Evolutionary conservation across 495 filamentous ascomycete species (phyloP).

Genomic region (Cairneyella variabilis): DNA sequence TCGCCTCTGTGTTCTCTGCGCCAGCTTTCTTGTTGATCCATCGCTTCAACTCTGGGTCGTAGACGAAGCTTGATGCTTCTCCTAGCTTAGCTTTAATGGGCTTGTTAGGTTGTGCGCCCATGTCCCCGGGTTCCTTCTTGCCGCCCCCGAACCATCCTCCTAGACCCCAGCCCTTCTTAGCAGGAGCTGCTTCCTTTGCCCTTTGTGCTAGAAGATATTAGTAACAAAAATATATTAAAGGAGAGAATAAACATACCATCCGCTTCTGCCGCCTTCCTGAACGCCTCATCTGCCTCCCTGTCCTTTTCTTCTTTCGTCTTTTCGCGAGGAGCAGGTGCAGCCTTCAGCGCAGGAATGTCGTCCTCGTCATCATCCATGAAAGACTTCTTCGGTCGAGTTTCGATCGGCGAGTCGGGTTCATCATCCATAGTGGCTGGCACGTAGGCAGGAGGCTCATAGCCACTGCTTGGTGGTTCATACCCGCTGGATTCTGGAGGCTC

Average conservation of each 20-base stretch:
- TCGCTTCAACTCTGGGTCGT: constrained; percentile 88
- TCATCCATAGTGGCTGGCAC: constrained; percentile 47
- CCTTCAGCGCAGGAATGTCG: constrained; percentile 36
- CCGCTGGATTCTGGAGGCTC: constrained; percentile 9
- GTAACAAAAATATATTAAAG: neutral
- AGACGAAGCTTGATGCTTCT: constrained; percentile 89
- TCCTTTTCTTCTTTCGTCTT: constrained; percentile 57
- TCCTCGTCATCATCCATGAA: constrained; percentile 78
- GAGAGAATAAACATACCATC: constrained; percentile 72
- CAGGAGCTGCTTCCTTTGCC: constrained; percentile 29
- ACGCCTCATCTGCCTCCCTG: constrained; percentile 68
- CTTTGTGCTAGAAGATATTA: constrained; percentile 36
- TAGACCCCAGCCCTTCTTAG: constrained; percentile 80
- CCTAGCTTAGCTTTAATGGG: constrained; percentile 94
- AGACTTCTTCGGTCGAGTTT: constrained; percentile 58
- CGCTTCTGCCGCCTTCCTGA: constrained; percentile 79
- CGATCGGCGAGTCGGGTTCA: constrained; percentile 45
- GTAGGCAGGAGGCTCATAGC: constrained; percentile 49
- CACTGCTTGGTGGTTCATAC: constrained; percentile 22
- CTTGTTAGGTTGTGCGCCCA: constrained; percentile 43
- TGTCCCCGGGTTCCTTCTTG: constrained; percentile 39
- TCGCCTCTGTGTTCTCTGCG: constrained; percentile 44
- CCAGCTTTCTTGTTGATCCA: constrained; percentile 97
- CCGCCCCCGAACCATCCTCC: constrained; percentile 67
- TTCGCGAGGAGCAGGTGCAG: constrained; percentile 8